These are phyloP conservation scores for Globisporangium recalcitrans DNA, from an alignment of 352 stramenopile genomes.

Conservation along the genomic window DNA sequence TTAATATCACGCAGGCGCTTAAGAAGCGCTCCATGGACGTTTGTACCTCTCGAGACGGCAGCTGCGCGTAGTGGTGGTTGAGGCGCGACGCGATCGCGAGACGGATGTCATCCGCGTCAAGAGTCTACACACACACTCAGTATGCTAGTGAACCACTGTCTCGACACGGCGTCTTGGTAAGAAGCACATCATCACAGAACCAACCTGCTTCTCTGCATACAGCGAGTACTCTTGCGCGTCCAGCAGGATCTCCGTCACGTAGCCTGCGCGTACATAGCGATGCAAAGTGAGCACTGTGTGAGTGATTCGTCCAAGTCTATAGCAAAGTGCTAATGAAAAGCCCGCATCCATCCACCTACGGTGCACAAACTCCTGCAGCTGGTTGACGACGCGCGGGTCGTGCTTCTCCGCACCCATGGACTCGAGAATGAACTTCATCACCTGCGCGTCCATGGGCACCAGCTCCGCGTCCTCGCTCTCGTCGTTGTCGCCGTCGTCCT, in stretches of 20 bases:
- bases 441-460: constrained; percentile 54
- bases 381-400: constrained; percentile 71
- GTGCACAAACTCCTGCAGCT: constrained; percentile 83
- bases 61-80: constrained; percentile 74
- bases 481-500: constrained; percentile 49
- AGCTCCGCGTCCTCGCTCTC: constrained; percentile 35
- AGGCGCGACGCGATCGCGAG: constrained; percentile 70
- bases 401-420: constrained; percentile 80
- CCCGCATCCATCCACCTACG: constrained; percentile 29
- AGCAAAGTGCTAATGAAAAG: not conserved
- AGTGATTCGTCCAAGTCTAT: not conserved
- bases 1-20: not conserved
- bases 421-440: constrained; percentile 55
- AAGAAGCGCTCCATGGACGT: not conserved
- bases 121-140: constrained; percentile 22
- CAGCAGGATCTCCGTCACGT: constrained; percentile 77
- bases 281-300: not conserved
- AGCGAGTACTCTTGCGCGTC: constrained; percentile 82
- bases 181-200: not conserved
- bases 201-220: constrained; percentile 69
- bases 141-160: not conserved
- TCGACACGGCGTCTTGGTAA: not conserved
- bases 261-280: constrained; percentile 30
- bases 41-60: constrained; percentile 63
- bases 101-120: constrained; percentile 74